Conservation (phyloP, 1,284 basidiomycete genomes). For the Mycena sp. region DNA sequence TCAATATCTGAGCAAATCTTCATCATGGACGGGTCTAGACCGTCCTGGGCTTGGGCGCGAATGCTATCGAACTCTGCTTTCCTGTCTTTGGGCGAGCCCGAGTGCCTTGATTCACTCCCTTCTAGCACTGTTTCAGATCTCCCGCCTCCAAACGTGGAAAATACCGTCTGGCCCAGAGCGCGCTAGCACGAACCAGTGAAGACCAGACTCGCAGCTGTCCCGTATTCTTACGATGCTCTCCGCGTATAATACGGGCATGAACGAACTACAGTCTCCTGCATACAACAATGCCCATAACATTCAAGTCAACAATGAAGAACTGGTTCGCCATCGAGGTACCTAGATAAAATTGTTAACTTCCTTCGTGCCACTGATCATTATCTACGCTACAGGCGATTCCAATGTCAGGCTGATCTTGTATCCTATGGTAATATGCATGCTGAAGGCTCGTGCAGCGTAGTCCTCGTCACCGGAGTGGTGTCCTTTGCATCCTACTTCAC, state of each 20-base stretch:
- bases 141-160: neutral
- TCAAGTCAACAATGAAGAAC: conserved; percentile 23
- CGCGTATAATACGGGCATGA: conserved; percentile 2
- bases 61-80: too few species aligned
- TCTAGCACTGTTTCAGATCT: too few species aligned
- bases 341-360: neutral
- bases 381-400: conserved; percentile 33
- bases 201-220: conserved; percentile 6
- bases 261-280: neutral
- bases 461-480: conserved; percentile 31
- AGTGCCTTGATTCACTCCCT: too few species aligned
- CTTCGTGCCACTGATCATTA: neutral
- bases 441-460: conserved; percentile 26
- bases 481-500: conserved; percentile 36
- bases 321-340: conserved; percentile 37
- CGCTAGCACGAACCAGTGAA: neutral
- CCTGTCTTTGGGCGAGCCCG: too few species aligned
- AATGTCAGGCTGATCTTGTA: conserved; percentile 27
- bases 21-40: too few species aligned
- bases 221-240: conserved; percentile 4
- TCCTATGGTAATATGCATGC: neutral
- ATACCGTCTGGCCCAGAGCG: conserved; percentile 17
- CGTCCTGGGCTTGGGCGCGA: neutral
- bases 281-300: conserved; percentile 16
- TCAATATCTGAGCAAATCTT: too few species aligned